Percentiles rank a stretch among this genome's conserved stretches.
These are phyloP conservation scores for Carex littledalei DNA, from an alignment of 176 grass and related monocot species.

Conservation along the genomic window DNA sequence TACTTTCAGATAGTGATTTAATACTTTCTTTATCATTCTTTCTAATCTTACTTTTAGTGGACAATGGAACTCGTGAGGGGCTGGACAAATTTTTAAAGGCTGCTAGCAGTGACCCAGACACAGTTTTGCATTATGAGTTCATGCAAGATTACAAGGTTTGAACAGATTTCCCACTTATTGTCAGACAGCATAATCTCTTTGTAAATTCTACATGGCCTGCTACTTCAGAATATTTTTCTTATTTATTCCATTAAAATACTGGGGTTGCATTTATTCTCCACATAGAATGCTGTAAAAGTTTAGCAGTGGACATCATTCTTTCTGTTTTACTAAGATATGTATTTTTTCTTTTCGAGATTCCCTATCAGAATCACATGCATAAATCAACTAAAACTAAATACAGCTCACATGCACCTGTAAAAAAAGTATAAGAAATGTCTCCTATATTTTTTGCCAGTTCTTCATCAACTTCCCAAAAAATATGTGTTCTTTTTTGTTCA, in stretches of 20 bases:
- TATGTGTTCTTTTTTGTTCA: background rate
- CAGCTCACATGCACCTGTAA: background rate
- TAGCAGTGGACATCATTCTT: background rate
- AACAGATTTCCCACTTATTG: background rate
- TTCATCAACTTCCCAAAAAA: background rate
- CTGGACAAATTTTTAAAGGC: slow-evolving; percentile 90
- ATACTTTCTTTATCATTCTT: background rate
- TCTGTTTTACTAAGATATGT: background rate
- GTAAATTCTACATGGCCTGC: slow-evolving; percentile 12
- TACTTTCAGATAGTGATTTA: background rate
- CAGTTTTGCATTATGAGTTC: slow-evolving; percentile 95
- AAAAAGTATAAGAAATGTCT: background rate
- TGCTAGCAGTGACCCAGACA: slow-evolving; percentile 83
- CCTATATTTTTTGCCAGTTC: background rate
- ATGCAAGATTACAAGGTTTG: slow-evolving; percentile 99
- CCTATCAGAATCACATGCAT: background rate
- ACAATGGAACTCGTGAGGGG: slow-evolving; percentile 89
- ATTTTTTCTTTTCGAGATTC: background rate
- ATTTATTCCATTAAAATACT: background rate
- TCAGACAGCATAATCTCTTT: slow-evolving; percentile 5
- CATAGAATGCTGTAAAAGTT: background rate
- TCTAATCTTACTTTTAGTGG: slow-evolving; percentile 43
- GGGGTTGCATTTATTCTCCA: background rate
- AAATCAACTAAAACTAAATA: background rate
- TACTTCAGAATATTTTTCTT: slow-evolving; percentile 3